Conservation (phyloP, 2,329 filamentous ascomycete species). For the Sporothrix dimorphospora region DNA sequence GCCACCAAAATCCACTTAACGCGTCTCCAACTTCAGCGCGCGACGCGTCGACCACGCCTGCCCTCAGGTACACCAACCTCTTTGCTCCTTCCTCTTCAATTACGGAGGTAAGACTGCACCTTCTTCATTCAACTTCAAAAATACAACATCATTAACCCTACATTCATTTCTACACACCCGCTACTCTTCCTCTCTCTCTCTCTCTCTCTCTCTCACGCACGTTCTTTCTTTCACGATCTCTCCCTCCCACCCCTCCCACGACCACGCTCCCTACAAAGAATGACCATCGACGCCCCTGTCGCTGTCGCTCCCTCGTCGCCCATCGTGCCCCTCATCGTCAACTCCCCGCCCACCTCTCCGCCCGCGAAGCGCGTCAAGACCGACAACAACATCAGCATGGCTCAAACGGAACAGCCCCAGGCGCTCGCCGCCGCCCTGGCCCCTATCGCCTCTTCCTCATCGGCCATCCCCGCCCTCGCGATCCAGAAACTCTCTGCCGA, state of each 20-base stretch:
- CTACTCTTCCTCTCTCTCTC: background rate
- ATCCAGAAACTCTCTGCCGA: conserved; percentile 85
- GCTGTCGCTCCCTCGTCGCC: conserved; percentile 26
- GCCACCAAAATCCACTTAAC: conserved; percentile 29
- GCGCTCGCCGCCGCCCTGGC: conserved; percentile 43
- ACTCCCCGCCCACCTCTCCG: conserved; percentile 70
- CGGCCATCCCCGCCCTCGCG: conserved; percentile 57
- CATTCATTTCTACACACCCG: background rate
- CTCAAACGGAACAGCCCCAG: conserved; percentile 35
- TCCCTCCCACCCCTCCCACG: background rate
- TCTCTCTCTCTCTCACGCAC: background rate
- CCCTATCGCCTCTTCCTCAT: conserved; percentile 28
- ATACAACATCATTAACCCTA: background rate
- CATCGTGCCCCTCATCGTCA: conserved; percentile 35
- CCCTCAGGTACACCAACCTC: conserved; percentile 1
- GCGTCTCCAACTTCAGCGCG: conserved; percentile 24
- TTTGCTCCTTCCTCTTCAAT: background rate
- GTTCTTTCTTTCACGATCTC: background rate
- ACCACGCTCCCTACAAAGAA: background rate
- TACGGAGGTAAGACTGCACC: background rate
- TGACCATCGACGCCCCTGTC: conserved; percentile 30
- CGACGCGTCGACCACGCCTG: conserved; percentile 18
- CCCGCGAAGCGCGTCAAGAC: conserved; percentile 81
- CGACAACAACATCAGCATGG: conserved; percentile 38
- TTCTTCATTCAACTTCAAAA: background rate